These are phyloP conservation scores for Fusarium sp. DNA, from an alignment of 2,329 filamentous ascomycete genomes.

Conservation along the genomic window DNA sequence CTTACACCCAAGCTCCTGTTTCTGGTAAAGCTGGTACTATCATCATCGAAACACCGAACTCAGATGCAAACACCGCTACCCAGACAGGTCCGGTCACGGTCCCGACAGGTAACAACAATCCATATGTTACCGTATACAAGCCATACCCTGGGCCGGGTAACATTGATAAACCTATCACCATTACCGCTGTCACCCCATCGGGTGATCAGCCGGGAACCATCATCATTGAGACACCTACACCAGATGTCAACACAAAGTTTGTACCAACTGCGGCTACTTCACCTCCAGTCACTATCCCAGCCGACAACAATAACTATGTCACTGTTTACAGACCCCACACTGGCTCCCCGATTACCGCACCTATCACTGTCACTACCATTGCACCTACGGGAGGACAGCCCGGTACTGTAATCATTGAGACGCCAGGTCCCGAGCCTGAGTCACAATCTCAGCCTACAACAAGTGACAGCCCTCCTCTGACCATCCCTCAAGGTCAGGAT, in stretches of 20 bases:
- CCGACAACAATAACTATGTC: constrained; percentile 17
- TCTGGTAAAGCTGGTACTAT: constrained; percentile 32
- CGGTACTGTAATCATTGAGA: constrained; percentile 38
- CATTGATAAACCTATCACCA: constrained; percentile 34
- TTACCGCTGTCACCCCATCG: constrained; percentile 27
- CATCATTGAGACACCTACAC: constrained; percentile 37
- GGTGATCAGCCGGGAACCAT: constrained; percentile 33
- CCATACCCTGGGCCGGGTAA: constrained; percentile 38
- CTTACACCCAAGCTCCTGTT: constrained; percentile 27
- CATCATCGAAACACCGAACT: constrained; percentile 36
- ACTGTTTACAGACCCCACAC: constrained; percentile 36
- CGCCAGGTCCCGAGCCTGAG: constrained; percentile 19
- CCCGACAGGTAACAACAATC: constrained; percentile 20
- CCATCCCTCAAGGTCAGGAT: constrained; percentile 35
- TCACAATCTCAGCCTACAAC: background rate
- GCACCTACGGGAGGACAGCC: constrained; percentile 36
- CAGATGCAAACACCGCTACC: constrained; percentile 26
- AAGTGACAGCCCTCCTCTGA: constrained; percentile 19
- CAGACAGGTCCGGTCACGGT: constrained; percentile 27
- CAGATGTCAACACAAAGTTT: constrained; percentile 31
- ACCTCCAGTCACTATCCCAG: constrained; percentile 15
- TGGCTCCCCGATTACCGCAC: constrained; percentile 29
- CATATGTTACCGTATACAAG: constrained; percentile 35
- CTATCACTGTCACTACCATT: constrained; percentile 40
- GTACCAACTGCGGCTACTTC: constrained; percentile 11